phyloP scores from a whole-genome alignment of 805 yeast species.

The Yamadazyma philogaea region DNA sequence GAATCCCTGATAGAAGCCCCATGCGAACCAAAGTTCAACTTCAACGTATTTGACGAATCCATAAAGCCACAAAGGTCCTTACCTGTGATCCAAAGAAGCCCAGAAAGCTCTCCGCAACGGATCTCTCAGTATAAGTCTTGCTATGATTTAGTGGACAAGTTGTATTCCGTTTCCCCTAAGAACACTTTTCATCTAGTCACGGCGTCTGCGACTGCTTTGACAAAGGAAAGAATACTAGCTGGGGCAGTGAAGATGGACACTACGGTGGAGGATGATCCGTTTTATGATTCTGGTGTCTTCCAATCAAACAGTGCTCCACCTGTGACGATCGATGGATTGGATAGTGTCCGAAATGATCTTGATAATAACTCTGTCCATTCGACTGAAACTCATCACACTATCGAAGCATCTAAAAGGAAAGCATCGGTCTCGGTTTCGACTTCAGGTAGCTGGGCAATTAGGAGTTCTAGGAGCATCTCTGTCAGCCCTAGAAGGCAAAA shows the following conservation, averaged over 20 bases:
- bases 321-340: background rate
- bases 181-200: constrained; percentile 35
- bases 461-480: constrained; percentile 1
- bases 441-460: background rate
- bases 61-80: constrained; percentile 6
- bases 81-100: constrained; percentile 4
- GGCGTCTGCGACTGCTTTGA: constrained; percentile 23
- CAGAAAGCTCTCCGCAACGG: constrained; percentile 2
- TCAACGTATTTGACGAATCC: constrained; percentile 2
- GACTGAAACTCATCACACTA: constrained; percentile 19
- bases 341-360: constrained; percentile 2
- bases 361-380: constrained; percentile 12
- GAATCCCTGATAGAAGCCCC: background rate
- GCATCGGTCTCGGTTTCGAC: background rate
- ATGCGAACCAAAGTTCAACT: constrained; percentile 3
- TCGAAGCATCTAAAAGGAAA: constrained; percentile 25
- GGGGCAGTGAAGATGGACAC: constrained; percentile 3
- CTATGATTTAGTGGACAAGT: constrained; percentile 29
- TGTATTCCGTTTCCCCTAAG: constrained; percentile 40
- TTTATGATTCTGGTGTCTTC: background rate
- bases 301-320: background rate
- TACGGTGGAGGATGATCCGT: background rate
- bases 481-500: background rate
- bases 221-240: constrained; percentile 2
- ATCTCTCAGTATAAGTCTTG: constrained; percentile 19